A percentile compares a stretch with the other conserved stretches of the same genome.
phyloP scores from a whole-genome alignment of 371 early-diverging fungal species.

The Actinomortierella ambigua region DNA sequence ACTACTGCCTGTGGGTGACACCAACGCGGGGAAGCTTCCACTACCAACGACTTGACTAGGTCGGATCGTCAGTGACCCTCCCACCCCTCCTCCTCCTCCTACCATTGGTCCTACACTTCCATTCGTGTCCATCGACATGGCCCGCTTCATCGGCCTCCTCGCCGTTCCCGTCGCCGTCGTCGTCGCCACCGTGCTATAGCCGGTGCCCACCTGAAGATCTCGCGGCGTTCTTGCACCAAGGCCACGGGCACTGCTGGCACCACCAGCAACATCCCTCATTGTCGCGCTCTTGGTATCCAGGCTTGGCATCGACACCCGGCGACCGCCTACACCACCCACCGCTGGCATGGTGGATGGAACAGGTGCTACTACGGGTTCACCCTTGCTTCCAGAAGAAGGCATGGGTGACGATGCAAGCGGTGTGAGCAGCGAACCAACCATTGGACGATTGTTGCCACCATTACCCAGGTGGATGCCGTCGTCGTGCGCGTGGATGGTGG shows the following conservation, averaged over 20 bases:
- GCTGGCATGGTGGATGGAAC: background rate
- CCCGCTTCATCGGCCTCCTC: conserved; percentile 14
- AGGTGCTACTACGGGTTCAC: background rate
- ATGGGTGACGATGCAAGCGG: conserved; percentile 4
- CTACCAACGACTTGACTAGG: no score
- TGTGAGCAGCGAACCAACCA: conserved; percentile 7
- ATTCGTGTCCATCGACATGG: conserved; percentile 10
- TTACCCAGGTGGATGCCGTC: conserved; percentile 6
- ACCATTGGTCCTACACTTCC: no score
- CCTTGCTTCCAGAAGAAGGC: conserved; percentile 1
- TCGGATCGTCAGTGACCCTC: no score
- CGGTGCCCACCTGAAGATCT: conserved; percentile 9
- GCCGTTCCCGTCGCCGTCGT: background rate
- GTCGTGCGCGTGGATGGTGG: conserved; percentile 28
- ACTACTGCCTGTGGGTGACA: no score
- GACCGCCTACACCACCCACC: conserved; percentile 3
- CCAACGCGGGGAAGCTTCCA: no score
- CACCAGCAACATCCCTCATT: background rate
- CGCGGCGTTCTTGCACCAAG: background rate
- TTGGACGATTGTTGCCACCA: conserved; percentile 11
- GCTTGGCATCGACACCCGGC: conserved; percentile 32
- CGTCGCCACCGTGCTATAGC: conserved; percentile 5
- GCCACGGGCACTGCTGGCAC: background rate
- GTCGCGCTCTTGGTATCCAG: conserved; percentile 28
- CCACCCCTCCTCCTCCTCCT: no score